Base-by-base conservation (phyloP, 2,329 filamentous ascomycete genomes). In the Pyrenochaeta sp. region DNA sequence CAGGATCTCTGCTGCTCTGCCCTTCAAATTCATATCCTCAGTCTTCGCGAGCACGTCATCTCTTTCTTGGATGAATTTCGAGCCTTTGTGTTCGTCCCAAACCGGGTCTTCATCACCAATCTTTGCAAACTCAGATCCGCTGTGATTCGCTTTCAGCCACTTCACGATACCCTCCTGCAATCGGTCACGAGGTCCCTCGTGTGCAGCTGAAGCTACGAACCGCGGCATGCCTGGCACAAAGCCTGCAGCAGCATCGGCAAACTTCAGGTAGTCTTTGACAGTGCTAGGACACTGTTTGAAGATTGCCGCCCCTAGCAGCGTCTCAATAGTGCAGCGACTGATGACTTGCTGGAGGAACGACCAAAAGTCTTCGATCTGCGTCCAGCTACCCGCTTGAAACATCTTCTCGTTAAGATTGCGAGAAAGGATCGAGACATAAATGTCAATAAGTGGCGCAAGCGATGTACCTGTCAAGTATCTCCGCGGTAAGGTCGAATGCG, bases 311-410 rank as follows among this genome's bases (percentile, higher is more conserved):
- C 72, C 72, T 32, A 75, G 71, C 3, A 75, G 37, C 5, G 63
- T 65, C 10, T 70, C 64, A 19, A 67, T 44, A 5, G 58, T 67
- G 40, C 71, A 72, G 30, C 67, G 66, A 8, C 69, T 64, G 30
- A 73, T 54, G 1, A 72, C 67, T 44, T 68, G 65, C 49, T 71
- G 65, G 19, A 73, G 60, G 50, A 74, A 75, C 0, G 69, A 71
- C 68, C 67, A 73, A 2, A 71, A 36, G 27, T 75, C 71, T 52
- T 74, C 69, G 22, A 75, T 72, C 12, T 67, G 64, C 8, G 69
- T 73, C 72, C 72, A 75, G 19, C 47, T 63, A 13, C 61, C 58
- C 5, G 61, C 42, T 46, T 74, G 69, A 19, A 75, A 72, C 70
- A 72, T 72, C 50, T 73, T 73, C 19, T 69, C 65, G 28, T 70